Conservation (phyloP, 257 asterid species). For the Orobanche coerulescens region DNA sequence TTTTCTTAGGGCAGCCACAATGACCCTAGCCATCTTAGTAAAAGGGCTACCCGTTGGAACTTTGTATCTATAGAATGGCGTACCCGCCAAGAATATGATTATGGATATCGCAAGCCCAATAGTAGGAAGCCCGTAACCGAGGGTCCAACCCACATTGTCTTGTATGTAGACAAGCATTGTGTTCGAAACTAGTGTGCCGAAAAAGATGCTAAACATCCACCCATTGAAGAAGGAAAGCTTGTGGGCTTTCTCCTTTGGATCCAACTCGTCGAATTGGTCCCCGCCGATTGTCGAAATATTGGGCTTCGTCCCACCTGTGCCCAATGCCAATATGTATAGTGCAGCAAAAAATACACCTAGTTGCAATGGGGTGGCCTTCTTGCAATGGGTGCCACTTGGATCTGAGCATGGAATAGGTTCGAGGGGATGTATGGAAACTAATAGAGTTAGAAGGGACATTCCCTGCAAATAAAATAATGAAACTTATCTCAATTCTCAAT, state of each 20-base stretch:
- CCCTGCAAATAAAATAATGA: conserved; percentile 43
- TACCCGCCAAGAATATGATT: neutral
- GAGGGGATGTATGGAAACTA: conserved; percentile 56
- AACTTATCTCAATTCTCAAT: too few relatives aligned
- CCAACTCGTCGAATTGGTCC: neutral
- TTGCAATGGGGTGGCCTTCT: conserved; percentile 50
- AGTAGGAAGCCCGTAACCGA: neutral
- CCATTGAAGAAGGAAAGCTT: neutral
- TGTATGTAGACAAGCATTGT: neutral
- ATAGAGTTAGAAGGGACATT: conserved; percentile 55
- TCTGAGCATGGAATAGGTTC: conserved; percentile 55
- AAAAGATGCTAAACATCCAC: neutral
- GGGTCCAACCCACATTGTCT: neutral
- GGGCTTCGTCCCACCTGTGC: conserved; percentile 91
- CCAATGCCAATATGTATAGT: conserved; percentile 64
- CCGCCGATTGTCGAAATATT: neutral
- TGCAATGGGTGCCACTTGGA: conserved; percentile 36
- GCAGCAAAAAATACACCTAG: conserved; percentile 56
- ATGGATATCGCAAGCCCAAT: neutral
- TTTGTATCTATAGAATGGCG: neutral
- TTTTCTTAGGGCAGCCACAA: neutral
- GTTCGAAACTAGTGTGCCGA: neutral
- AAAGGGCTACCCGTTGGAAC: neutral
- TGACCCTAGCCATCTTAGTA: neutral
- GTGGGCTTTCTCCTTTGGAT: neutral